These are phyloP conservation scores for Hanseniaspora gamundiae DNA, from an alignment of 1,139 yeast species.

Conservation along the genomic window DNA sequence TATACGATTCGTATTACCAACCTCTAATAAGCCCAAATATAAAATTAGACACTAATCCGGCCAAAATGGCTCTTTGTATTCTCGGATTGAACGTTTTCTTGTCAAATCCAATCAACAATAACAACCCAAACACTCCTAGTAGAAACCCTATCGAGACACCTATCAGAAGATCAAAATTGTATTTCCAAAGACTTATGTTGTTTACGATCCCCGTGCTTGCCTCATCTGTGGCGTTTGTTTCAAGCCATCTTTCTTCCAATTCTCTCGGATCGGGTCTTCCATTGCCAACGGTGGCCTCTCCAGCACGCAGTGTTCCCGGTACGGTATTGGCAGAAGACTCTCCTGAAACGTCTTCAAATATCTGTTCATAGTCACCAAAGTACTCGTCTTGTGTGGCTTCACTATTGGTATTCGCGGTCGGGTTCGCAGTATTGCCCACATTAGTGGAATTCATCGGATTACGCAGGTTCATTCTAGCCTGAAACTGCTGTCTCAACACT, in stretches of 20 bases:
- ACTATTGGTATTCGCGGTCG: background rate
- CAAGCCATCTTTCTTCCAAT: constrained; percentile 85
- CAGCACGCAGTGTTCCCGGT: background rate
- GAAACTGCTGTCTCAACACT: constrained; percentile 64
- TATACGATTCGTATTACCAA: constrained; percentile 26
- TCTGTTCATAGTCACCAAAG: background rate
- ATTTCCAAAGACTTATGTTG: constrained; percentile 21
- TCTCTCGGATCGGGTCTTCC: constrained; percentile 13
- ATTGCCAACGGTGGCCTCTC: background rate
- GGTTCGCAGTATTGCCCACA: background rate
- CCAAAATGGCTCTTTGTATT: constrained; percentile 49
- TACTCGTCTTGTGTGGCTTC: background rate
- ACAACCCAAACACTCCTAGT: constrained; percentile 48
- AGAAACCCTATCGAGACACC: constrained; percentile 55
- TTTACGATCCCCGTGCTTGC: constrained; percentile 21
- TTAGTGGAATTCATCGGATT: background rate
- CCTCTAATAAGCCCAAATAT: constrained; percentile 44
- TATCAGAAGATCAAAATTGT: constrained; percentile 45
- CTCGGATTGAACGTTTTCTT: constrained; percentile 42
- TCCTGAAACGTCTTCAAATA: constrained; percentile 1
- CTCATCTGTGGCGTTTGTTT: constrained; percentile 48
- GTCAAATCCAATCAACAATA: constrained; percentile 29
- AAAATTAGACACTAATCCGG: constrained; percentile 49
- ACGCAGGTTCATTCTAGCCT: constrained; percentile 33
- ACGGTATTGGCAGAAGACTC: too few relatives aligned